phyloP scores from a whole-genome alignment of 768 basidiomycete species.

The Boletus vinaceobasis region DNA sequence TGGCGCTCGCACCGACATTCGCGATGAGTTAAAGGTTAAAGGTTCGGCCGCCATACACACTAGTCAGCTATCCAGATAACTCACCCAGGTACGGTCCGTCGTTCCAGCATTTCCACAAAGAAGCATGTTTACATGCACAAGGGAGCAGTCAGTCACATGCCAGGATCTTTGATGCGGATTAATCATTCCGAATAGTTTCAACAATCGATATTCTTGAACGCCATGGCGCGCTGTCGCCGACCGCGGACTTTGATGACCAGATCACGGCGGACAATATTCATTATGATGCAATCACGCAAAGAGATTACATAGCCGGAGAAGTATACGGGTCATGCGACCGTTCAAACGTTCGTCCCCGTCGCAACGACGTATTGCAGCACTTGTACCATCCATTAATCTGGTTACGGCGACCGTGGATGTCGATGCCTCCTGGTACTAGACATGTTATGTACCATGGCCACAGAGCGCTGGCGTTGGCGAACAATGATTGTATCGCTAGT shows the following conservation, averaged over 20 bases:
- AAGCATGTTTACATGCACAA: neutral
- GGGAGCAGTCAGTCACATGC: neutral
- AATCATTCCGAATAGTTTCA: neutral
- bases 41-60: neutral
- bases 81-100: neutral
- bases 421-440: neutral
- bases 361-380: neutral
- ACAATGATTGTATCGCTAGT: no score
- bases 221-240: neutral
- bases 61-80: neutral
- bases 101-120: neutral
- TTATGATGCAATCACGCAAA: neutral
- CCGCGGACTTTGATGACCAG: neutral
- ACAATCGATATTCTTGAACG: neutral
- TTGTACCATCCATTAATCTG: neutral
- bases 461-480: neutral
- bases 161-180: neutral
- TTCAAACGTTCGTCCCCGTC: neutral
- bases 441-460: conserved; percentile 4
- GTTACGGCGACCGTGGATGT: neutral
- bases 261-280: neutral
- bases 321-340: neutral
- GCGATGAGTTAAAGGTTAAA: neutral
- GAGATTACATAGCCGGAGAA: neutral
- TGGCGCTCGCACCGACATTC: no score